These are phyloP conservation scores for Aspergillus fructus DNA, from an alignment of 2,329 filamentous ascomycete genomes.

Conservation along the genomic window DNA sequence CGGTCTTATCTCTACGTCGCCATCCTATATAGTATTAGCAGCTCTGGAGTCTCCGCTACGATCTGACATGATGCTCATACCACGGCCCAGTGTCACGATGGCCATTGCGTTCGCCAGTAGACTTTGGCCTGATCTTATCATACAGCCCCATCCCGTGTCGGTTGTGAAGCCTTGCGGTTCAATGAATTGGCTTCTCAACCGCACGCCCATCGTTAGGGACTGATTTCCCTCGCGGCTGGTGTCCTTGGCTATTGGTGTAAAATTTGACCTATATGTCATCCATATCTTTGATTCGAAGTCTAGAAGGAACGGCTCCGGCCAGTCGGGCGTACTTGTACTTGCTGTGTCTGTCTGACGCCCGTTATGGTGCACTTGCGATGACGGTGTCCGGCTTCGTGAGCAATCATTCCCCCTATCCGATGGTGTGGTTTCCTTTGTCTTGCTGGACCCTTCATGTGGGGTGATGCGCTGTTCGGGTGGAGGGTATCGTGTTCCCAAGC, in stretches of 20 bases:
- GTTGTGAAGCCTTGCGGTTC: conserved; percentile 83
- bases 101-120: conserved; percentile 82
- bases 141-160: conserved; percentile 96
- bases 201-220: conserved; percentile 77
- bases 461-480: conserved; percentile 6
- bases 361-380: background rate
- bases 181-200: conserved; percentile 74
- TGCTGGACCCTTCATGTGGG: background rate
- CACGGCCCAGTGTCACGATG: conserved; percentile 73
- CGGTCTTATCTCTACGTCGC: conserved; percentile 61
- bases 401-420: background rate
- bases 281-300: conserved; percentile 93
- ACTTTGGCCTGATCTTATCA: conserved; percentile 96
- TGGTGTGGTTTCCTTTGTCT: background rate
- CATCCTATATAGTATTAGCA: conserved; percentile 59
- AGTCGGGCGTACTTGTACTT: conserved; percentile 50
- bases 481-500: conserved; percentile 64
- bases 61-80: conserved; percentile 44
- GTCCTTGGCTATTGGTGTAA: conserved; percentile 77
- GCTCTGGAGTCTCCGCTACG: conserved; percentile 17
- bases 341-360: conserved; percentile 5
- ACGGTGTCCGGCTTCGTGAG: background rate
- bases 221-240: conserved; percentile 68
- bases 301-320: conserved; percentile 81
- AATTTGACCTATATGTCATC: conserved; percentile 94